Evolutionary conservation across 768 basidiomycete genomes (phyloP), one percentile per base, ranked within the genome.

Genomic region (Pleurotus djamor): DNA sequence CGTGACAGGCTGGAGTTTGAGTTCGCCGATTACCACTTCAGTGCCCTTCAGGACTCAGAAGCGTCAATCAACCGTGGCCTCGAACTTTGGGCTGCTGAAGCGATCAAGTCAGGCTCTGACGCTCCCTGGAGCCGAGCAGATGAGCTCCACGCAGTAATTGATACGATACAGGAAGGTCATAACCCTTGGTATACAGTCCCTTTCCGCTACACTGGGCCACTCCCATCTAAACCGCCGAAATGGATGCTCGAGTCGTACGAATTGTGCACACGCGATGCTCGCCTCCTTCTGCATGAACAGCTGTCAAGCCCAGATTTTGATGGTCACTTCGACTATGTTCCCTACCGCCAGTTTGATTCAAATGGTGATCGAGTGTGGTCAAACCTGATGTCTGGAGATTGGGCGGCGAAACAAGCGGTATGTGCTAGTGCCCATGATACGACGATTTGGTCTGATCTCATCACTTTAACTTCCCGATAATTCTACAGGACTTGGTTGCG

Each of bases 341-440:
- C 71, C 2, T 69, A 68, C 59, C 61, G 45, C 4, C 63, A 70
- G 57, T 71, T 68, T 55, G 61, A 64, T 49, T 28, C 41, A 6
- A 43, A 28, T 14, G 65, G 63, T 2, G 56, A 68, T 4, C 59
- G 67, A 0, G 47, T 61, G 10, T 76, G 63, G 55, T 65, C 65
- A 2, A 69, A 74, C 55, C 49, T 77, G 0, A 74, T 78, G 73
- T 76, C 74, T 1, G 75, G 67, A 2, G 59, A 73, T 58, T 76
- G 74, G 74, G 66, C 70, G 4, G 72, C 66, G 64, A 63, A 61
- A 13, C 64, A 77, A 61, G 70, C 74, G 8, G 75, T 77, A 61
- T 9, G 67, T 57, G n/a, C n/a, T n/a, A 51, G 60, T 14, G 8
- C 57, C 21, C 38, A 32, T n/a, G 32, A 16, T n/a, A 34, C 35